Conservation (phyloP, 331 rosid species). For the Malus hybrid region DNA sequence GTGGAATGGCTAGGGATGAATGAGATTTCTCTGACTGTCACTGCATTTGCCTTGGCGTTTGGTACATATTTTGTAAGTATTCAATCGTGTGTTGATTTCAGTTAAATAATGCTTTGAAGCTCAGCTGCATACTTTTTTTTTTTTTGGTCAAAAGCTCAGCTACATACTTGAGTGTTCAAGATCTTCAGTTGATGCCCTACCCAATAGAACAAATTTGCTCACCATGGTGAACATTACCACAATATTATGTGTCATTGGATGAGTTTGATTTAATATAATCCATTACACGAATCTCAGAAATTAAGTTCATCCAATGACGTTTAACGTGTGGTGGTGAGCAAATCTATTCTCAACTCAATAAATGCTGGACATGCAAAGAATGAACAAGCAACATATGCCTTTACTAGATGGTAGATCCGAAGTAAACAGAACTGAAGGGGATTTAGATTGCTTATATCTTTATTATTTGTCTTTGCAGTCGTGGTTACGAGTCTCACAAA, state of each 20-base stretch:
- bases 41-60: constrained; percentile 42
- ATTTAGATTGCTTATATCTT: constrained; percentile 6
- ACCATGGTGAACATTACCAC: neutral
- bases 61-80: constrained; percentile 77
- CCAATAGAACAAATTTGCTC: neutral
- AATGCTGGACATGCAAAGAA: neutral
- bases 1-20: constrained; percentile 64
- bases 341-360: neutral
- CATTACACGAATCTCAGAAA: too few species aligned
- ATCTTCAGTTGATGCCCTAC: neutral
- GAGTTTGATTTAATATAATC: neutral
- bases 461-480: constrained; percentile 40
- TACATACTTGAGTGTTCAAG: neutral
- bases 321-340: too few species aligned
- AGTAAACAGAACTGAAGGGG: too few species aligned
- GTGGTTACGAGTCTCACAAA: constrained; percentile 76
- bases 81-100: neutral
- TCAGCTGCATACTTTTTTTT: neutral
- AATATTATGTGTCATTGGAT: neutral
- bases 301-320: too few species aligned
- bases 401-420: too few species aligned
- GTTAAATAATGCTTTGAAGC: neutral
- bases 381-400: neutral
- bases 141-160: neutral
- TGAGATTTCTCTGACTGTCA: constrained; percentile 21